These are phyloP conservation scores for Forsythia viridissima DNA, from an alignment of 257 asterid species.

Conservation along the genomic window DNA sequence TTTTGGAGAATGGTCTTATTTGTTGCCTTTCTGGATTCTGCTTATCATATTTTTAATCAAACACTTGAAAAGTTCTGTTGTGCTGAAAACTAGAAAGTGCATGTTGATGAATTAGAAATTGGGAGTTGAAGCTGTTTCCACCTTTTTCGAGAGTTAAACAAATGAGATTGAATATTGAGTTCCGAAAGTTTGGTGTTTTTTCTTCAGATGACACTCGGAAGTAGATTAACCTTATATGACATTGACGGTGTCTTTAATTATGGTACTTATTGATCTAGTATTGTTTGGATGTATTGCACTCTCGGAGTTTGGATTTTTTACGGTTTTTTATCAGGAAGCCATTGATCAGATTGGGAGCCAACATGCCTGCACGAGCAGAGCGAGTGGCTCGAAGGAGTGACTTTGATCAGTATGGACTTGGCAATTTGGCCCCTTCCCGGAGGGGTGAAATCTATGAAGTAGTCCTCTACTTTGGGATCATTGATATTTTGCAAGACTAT, in stretches of 20 bases:
- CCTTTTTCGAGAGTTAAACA: not conserved
- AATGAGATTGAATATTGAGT: not conserved
- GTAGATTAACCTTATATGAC: not conserved
- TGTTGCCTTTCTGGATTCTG: not conserved
- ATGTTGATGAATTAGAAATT: not conserved
- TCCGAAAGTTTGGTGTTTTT: not conserved
- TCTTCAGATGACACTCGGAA: not conserved
- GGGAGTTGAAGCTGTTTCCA: not conserved
- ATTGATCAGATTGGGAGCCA: constrained; percentile 75
- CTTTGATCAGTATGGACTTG: constrained; percentile 62
- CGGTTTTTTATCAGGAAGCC: constrained; percentile 60
- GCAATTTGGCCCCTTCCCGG: constrained; percentile 44
- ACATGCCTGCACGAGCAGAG: constrained; percentile 98
- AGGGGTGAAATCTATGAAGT: constrained; percentile 69
- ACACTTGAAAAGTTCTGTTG: not conserved
- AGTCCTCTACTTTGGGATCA: constrained; percentile 86
- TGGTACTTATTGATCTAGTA: not conserved
- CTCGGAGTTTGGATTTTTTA: constrained; percentile 10
- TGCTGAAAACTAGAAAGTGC: not conserved
- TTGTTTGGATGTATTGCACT: not conserved
- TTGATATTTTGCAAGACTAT: constrained; percentile 89
- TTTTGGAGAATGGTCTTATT: not conserved
- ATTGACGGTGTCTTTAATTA: not conserved
- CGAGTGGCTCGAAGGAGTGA: constrained; percentile 76
- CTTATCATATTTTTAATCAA: not conserved